Evolutionary conservation across 345 rosid species (phyloP), one percentile per base, ranked within the genome.

Genomic region (Erucastrum elatum): DNA sequence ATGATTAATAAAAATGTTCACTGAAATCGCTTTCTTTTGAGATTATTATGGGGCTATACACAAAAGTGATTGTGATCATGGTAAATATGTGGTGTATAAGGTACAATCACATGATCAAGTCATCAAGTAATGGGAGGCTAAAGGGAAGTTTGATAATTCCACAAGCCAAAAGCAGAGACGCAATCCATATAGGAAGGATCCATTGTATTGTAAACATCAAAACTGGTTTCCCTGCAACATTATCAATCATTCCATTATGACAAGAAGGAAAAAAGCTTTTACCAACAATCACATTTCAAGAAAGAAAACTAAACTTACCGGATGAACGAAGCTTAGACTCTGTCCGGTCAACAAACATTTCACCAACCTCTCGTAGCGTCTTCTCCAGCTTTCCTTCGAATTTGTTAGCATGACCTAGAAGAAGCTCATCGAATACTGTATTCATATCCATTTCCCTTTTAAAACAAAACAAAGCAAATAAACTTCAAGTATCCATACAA

Each of bases 291-390:
- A 7, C 60, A 16, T 16, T 53, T 15, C 26, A 16, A 53, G 26
- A 53, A 53, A 0, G 9, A 15, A 64, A 35, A 17, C 8, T 6
- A 51, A 33, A 66, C 59, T 59, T 17, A 94, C 97, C 92, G 0
- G 89, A 82, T 26, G 96, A 88, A 60, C 72, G 89, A 46, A 93
- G 68, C 60, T 68, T 49, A 72, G 83, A 9, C 70, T 91, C 94
- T 1, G 93, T 82, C 39, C 44, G 79, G 21, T 16, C 72, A 0
- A 78, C 79, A 30, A 94, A 37, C 86, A 90, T 83, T 82, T 90
- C 91, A 13, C 98, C 96, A 0, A 87, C 84, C 83, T 92, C 88
- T 4, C 97, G 82, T 11, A 94, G 84, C 84, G 84, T 85, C 86
- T 84, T 90, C 86, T 90, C 92, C 10, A 87, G 46, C 4, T 82